These are phyloP conservation scores for Diaporthe sp. DNA, from an alignment of 2,329 filamentous ascomycete genomes.

Conservation along the genomic window DNA sequence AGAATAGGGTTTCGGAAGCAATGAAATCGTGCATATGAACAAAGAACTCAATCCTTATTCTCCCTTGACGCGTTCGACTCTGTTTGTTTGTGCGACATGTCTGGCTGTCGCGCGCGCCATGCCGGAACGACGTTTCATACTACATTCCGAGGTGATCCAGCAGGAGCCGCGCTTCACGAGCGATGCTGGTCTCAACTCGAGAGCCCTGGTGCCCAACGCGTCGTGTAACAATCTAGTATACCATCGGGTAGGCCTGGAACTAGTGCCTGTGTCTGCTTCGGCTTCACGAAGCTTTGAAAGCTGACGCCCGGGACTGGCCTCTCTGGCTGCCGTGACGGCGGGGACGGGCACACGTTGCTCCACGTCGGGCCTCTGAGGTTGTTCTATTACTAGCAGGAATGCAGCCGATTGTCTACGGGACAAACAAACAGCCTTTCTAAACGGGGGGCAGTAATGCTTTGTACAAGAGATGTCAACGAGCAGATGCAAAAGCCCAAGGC, in stretches of 20 bases:
- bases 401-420: neutral
- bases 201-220: neutral
- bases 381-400: neutral
- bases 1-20: slow-evolving; percentile 72
- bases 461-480: neutral
- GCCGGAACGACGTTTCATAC: neutral
- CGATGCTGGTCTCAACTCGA: neutral
- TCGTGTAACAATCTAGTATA: neutral
- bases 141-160: neutral
- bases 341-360: neutral
- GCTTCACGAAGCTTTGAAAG: neutral
- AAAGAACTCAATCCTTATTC: slow-evolving; percentile 36
- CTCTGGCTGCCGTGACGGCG: neutral
- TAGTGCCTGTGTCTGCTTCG: no score
- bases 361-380: neutral
- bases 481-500: neutral
- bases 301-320: neutral
- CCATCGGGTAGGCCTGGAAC: no score
- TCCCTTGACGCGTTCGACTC: neutral
- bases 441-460: neutral
- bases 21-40: slow-evolving; percentile 73
- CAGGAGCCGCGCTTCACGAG: neutral
- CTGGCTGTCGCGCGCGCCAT: neutral
- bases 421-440: neutral
- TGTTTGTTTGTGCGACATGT: neutral